Evolutionary conservation across 257 asterid species (phyloP).

Genomic region (Ophiorrhiza pumila): DNA sequence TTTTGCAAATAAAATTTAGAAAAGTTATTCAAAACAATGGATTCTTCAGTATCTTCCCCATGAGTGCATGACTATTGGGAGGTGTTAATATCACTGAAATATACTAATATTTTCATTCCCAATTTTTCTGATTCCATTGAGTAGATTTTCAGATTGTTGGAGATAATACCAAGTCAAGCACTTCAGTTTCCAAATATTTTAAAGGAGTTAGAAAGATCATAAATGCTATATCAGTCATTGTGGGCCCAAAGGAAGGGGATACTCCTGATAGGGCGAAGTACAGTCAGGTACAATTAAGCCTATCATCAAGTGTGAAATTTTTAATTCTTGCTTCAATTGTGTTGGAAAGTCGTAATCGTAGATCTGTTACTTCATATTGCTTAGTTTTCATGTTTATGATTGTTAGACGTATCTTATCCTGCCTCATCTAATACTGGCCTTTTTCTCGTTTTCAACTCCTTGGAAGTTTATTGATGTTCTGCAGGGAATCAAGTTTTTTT

Average conservation of each 20-base stretch:
- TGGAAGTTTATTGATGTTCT: constrained; percentile 7
- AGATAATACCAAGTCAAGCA: constrained; percentile 81
- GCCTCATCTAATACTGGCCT: constrained; percentile 1
- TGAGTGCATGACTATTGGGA: background rate
- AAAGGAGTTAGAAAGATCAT: constrained; percentile 79
- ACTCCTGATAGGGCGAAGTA: constrained; percentile 95
- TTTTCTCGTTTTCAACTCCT: background rate
- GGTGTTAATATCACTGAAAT: background rate
- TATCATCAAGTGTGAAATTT: background rate
- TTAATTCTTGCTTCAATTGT: no score
- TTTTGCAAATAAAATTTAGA: background rate
- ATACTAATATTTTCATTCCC: background rate
- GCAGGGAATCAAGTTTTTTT: constrained; percentile 98
- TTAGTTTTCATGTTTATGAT: background rate
- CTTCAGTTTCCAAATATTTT: constrained; percentile 70
- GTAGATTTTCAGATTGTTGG: constrained; percentile 65
- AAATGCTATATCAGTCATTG: constrained; percentile 86
- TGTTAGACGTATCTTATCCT: background rate
- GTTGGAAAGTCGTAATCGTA: no score
- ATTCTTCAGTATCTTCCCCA: background rate
- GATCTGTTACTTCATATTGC: no score
- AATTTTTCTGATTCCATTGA: constrained; percentile 4
- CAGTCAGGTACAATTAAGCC: constrained; percentile 58
- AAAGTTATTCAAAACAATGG: background rate
- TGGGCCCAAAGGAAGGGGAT: constrained; percentile 99